Evolutionary conservation across 805 yeast genomes (phyloP).

Genomic region (Candida sakaeoensis): DNA sequence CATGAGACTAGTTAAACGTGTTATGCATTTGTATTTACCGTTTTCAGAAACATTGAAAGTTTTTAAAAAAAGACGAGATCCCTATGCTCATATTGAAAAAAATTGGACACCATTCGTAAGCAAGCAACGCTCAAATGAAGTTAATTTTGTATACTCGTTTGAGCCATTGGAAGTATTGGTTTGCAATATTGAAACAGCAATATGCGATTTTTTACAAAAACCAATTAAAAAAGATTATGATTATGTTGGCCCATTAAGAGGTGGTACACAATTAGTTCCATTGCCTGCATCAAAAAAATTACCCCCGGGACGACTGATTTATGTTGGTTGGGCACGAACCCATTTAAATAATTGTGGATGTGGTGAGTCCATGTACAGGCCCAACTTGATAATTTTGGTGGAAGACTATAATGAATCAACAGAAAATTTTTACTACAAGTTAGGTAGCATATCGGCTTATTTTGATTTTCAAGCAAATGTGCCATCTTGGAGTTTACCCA

Average conservation of each 20-base stretch:
- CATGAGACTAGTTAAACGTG: conserved; percentile 15
- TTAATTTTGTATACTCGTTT: conserved; percentile 24
- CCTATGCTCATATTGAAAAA: conserved; percentile 18
- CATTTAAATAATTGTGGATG: conserved; percentile 38
- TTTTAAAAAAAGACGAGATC: conserved; percentile 15
- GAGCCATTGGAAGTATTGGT: conserved; percentile 25
- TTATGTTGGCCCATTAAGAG: conserved; percentile 31
- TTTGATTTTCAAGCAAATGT: conserved; percentile 27
- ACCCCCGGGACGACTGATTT: conserved; percentile 28
- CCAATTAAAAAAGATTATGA: conserved; percentile 14
- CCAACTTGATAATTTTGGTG: conserved; percentile 32
- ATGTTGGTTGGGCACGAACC: conserved; percentile 40
- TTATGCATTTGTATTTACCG: conserved; percentile 31
- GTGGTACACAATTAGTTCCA: conserved; percentile 33
- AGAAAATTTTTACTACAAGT: conserved; percentile 15
- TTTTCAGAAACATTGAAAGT: conserved; percentile 20
- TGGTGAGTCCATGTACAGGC: conserved; percentile 36
- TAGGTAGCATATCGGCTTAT: conserved; percentile 27
- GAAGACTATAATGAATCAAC: conserved; percentile 21
- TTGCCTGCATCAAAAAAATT: conserved; percentile 13
- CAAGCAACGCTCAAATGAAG: conserved; percentile 3
- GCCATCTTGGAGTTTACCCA: conserved; percentile 23
- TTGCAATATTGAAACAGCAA: conserved; percentile 25
- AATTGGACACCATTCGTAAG: conserved; percentile 42
- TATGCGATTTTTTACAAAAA: conserved; percentile 25